A percentile compares a stretch with the other conserved stretches of the same genome.
Evolutionary conservation across 2,329 filamentous ascomycete genomes (phyloP).

Genomic region (Colletotrichum liaoningense): DNA sequence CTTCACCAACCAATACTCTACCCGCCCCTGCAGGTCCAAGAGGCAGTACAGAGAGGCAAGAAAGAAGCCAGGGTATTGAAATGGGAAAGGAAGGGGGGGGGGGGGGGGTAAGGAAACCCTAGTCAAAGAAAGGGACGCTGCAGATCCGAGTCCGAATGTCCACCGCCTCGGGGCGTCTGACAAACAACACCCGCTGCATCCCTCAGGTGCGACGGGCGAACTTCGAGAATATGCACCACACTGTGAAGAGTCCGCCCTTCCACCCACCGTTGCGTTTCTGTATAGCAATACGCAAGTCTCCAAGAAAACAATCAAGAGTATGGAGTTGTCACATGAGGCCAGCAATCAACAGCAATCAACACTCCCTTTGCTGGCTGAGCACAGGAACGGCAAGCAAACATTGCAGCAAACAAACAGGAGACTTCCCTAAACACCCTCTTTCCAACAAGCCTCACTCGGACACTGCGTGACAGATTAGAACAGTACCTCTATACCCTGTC

Average conservation of each 20-base stretch:
- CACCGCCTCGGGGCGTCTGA: background rate
- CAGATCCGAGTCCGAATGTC: background rate
- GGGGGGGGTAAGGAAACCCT: background rate
- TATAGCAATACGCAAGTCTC: background rate
- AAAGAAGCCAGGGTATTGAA: background rate
- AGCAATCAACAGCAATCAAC: background rate
- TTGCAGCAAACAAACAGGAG: background rate
- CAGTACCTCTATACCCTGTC: background rate
- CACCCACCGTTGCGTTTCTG: background rate
- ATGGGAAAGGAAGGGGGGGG: background rate
- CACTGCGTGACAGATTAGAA: background rate
- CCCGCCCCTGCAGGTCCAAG: background rate
- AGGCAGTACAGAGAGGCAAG: background rate
- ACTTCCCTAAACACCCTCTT: background rate
- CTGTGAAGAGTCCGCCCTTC: background rate
- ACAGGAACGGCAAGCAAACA: constrained; percentile 17
- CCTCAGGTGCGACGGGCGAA: background rate
- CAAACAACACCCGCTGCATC: background rate
- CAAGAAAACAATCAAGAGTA: background rate
- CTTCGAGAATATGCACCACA: constrained; percentile 5
- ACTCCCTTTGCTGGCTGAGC: background rate
- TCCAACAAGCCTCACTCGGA: background rate
- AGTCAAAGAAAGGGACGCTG: background rate
- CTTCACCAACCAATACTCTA: constrained; percentile 6
- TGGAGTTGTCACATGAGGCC: background rate